phyloP scores from a whole-genome alignment of 805 yeast species.

The Allodekkera sacchari region DNA sequence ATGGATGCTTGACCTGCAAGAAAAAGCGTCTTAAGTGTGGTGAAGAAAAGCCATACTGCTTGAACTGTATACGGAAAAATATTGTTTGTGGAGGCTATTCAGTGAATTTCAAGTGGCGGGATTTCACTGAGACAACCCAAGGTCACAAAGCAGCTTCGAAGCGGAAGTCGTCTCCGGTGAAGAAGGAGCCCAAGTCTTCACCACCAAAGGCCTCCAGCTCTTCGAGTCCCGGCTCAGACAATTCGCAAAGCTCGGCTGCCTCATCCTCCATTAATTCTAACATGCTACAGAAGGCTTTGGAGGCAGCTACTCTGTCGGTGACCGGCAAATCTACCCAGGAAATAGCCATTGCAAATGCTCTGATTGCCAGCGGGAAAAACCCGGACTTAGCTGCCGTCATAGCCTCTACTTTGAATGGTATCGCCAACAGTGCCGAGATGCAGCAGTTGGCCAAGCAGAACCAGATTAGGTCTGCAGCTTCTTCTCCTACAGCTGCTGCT shows the following conservation, averaged over 20 bases:
- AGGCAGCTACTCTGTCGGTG: slow-evolving; percentile 47
- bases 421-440: slow-evolving; percentile 12
- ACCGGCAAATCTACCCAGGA: slow-evolving; percentile 47
- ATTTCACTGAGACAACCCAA: slow-evolving; percentile 31
- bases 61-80: slow-evolving; percentile 43
- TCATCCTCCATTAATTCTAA: slow-evolving; percentile 1
- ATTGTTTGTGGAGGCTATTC: slow-evolving; percentile 67
- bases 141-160: slow-evolving; percentile 5
- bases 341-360: slow-evolving; percentile 40
- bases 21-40: slow-evolving; percentile 58
- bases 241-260: background rate
- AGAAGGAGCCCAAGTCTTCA: slow-evolving; percentile 4
- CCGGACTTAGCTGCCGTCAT: slow-evolving; percentile 31
- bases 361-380: slow-evolving; percentile 41
- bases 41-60: slow-evolving; percentile 56
- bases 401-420: slow-evolving; percentile 17
- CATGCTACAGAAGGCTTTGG: slow-evolving; percentile 37
- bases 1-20: slow-evolving; percentile 60
- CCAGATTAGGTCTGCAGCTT: background rate
- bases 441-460: slow-evolving; percentile 8
- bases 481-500: slow-evolving; percentile 1
- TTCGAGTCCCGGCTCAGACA: background rate
- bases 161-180: slow-evolving; percentile 14
- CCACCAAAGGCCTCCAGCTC: background rate
- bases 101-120: slow-evolving; percentile 55